Percentiles rank a stretch among this genome's conserved stretches.
phyloP scores from a whole-genome alignment of 176 grass and related monocot genomes.

The Zizania latifolia region DNA sequence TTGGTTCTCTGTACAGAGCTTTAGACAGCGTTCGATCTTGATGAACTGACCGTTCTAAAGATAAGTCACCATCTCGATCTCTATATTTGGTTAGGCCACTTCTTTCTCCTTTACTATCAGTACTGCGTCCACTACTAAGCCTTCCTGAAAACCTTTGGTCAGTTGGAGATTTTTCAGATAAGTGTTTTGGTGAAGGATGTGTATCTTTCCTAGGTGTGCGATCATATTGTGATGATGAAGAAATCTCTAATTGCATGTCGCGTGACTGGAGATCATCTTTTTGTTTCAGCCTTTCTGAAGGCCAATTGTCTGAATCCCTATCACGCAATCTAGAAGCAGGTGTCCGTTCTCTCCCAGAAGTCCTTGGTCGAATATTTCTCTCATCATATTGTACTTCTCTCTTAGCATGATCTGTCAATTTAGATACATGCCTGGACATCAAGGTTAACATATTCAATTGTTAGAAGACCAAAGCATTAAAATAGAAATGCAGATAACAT shows the following conservation, averaged over 20 bases:
- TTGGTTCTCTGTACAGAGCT: constrained; percentile 57
- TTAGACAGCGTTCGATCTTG: constrained; percentile 52
- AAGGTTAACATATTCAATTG: background rate
- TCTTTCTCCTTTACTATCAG: constrained; percentile 61
- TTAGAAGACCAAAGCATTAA: constrained; percentile 20
- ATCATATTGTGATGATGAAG: constrained; percentile 46
- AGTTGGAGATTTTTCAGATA: constrained; percentile 64
- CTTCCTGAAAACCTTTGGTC: constrained; percentile 72
- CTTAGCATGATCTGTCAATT: constrained; percentile 59
- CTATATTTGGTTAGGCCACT: constrained; percentile 54
- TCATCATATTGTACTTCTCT: constrained; percentile 63
- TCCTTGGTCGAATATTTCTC: constrained; percentile 55
- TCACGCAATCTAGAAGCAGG: constrained; percentile 59
- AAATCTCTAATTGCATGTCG: constrained; percentile 50
- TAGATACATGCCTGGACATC: constrained; percentile 71
- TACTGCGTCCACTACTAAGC: constrained; percentile 42
- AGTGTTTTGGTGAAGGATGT: constrained; percentile 55
- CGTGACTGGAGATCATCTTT: constrained; percentile 59
- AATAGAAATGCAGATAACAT: constrained; percentile 13
- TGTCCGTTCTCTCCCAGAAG: constrained; percentile 58
- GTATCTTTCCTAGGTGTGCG: constrained; percentile 63
- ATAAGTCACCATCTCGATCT: constrained; percentile 60
- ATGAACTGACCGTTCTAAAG: constrained; percentile 46
- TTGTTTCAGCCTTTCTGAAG: constrained; percentile 53
- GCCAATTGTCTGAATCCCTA: constrained; percentile 47